Conservation (phyloP, 345 rosid genomes). For the Salix koriyanagi region DNA sequence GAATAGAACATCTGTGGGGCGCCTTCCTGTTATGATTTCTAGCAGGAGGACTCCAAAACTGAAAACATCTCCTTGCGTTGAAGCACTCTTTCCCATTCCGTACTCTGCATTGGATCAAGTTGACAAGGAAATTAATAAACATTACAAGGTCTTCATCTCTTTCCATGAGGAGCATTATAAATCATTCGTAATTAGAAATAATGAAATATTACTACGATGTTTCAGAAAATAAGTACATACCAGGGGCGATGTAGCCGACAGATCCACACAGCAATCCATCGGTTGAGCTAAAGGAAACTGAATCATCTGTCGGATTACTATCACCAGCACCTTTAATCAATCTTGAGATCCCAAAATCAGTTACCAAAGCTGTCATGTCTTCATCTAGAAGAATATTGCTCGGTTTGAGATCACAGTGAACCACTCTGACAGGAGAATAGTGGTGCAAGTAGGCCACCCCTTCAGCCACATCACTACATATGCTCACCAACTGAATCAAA, state of each 20-base stretch:
- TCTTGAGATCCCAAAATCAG: slow-evolving; percentile 86
- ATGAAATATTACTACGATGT: background rate
- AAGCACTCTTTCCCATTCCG: slow-evolving; percentile 75
- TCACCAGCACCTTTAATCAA: slow-evolving; percentile 50
- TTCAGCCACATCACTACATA: slow-evolving; percentile 80
- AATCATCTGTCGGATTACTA: slow-evolving; percentile 28
- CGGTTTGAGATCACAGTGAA: slow-evolving; percentile 95
- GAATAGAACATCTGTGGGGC: slow-evolving; percentile 62
- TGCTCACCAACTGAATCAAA: slow-evolving; percentile 66
- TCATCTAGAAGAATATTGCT: slow-evolving; percentile 89
- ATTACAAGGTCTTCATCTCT: background rate
- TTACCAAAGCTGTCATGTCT: slow-evolving; percentile 79
- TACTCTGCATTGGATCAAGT: slow-evolving; percentile 50
- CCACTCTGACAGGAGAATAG: slow-evolving; percentile 71
- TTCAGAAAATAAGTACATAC: slow-evolving; percentile 30
- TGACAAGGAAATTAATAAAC: background rate
- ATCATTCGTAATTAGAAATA: background rate
- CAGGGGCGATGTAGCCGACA: slow-evolving; percentile 91
- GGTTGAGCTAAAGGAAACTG: slow-evolving; percentile 57
- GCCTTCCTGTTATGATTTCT: slow-evolving; percentile 64
- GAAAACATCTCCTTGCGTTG: slow-evolving; percentile 79
- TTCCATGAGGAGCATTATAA: background rate
- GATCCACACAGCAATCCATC: slow-evolving; percentile 83
- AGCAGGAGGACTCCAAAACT: slow-evolving; percentile 80
- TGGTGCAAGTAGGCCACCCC: slow-evolving; percentile 84